Conservation (phyloP, 2,329 filamentous ascomycete species). For the Ilyonectria sp. region DNA sequence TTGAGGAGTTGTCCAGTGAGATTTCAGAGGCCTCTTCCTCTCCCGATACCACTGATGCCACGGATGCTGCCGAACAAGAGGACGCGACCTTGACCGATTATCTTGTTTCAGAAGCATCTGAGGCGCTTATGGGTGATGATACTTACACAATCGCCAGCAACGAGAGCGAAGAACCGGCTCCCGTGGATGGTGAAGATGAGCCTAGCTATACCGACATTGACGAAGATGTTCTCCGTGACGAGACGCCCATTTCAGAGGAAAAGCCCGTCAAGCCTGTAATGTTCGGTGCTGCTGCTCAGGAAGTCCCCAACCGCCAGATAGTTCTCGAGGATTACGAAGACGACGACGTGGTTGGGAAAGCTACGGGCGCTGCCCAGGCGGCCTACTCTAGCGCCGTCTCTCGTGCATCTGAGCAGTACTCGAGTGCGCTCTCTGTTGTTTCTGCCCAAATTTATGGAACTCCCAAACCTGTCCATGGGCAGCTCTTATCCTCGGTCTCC, state of each 20-base stretch:
- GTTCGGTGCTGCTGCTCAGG: slow-evolving; percentile 67
- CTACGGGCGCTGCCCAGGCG: slow-evolving; percentile 64
- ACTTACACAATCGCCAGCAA: slow-evolving; percentile 46
- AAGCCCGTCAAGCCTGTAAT: slow-evolving; percentile 62
- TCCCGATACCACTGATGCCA: slow-evolving; percentile 31
- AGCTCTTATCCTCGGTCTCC: slow-evolving; percentile 79
- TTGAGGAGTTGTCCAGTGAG: slow-evolving; percentile 40
- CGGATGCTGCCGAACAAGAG: slow-evolving; percentile 27
- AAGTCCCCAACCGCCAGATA: slow-evolving; percentile 62
- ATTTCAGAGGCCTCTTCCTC: slow-evolving; percentile 42
- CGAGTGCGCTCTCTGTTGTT: slow-evolving; percentile 76
- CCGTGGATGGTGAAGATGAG: slow-evolving; percentile 46
- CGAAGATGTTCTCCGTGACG: slow-evolving; percentile 44
- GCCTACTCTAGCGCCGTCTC: slow-evolving; percentile 77
- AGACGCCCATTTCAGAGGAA: slow-evolving; percentile 47
- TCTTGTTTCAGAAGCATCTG: slow-evolving; percentile 47
- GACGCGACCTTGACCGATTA: slow-evolving; percentile 41
- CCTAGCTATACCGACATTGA: slow-evolving; percentile 45
- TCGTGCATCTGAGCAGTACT: slow-evolving; percentile 77
- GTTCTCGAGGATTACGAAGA: slow-evolving; percentile 65
- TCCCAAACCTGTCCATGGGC: slow-evolving; percentile 77
- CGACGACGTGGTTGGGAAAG: slow-evolving; percentile 51
- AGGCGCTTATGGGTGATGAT: slow-evolving; percentile 44
- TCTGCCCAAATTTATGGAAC: slow-evolving; percentile 79
- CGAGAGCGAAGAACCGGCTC: slow-evolving; percentile 46